Evolutionary conservation across 768 basidiomycete genomes (phyloP).

Genomic region (Hypholoma fasciculare): DNA sequence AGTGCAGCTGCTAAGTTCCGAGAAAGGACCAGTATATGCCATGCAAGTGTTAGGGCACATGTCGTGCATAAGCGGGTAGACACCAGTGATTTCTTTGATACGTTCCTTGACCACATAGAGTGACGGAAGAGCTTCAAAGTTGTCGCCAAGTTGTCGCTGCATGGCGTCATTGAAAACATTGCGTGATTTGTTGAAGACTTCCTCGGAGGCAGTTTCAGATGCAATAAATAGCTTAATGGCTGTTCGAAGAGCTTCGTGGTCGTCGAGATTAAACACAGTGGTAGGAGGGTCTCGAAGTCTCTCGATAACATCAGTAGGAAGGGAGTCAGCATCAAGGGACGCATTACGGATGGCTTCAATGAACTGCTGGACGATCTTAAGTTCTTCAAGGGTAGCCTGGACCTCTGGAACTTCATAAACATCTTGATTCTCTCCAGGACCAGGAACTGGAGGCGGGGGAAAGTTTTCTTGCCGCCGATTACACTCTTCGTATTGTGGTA

Average conservation of each 20-base stretch:
- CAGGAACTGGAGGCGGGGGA: too few relatives aligned
- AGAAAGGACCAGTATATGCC: conserved; percentile 28
- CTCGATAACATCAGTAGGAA: conserved; percentile 20
- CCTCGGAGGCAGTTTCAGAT: conserved; percentile 5
- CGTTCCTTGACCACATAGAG: conserved; percentile 17
- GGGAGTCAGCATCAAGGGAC: conserved; percentile 22
- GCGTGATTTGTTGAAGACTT: conserved; percentile 5
- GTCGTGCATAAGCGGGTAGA: conserved; percentile 32
- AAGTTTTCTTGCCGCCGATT: neutral
- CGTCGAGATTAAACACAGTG: conserved; percentile 5
- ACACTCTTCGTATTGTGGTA: too few relatives aligned
- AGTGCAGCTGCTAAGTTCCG: conserved; percentile 18
- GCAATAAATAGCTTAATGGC: conserved; percentile 9
- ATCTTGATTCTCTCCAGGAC: too few relatives aligned
- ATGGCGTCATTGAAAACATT: neutral
- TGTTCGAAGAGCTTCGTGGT: conserved; percentile 8
- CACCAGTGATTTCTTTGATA: conserved; percentile 29
- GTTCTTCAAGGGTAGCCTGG: conserved; percentile 8
- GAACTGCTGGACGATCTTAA: conserved; percentile 17
- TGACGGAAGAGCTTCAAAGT: neutral
- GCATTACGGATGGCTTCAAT: conserved; percentile 20
- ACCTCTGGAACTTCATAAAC: neutral
- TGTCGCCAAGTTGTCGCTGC: neutral
- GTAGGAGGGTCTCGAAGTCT: conserved; percentile 22
- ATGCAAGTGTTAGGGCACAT: conserved; percentile 42